Percentiles rank a stretch among this genome's conserved stretches.
phyloP scores from a whole-genome alignment of 805 yeast species.

The Metschnikowia lunata region DNA sequence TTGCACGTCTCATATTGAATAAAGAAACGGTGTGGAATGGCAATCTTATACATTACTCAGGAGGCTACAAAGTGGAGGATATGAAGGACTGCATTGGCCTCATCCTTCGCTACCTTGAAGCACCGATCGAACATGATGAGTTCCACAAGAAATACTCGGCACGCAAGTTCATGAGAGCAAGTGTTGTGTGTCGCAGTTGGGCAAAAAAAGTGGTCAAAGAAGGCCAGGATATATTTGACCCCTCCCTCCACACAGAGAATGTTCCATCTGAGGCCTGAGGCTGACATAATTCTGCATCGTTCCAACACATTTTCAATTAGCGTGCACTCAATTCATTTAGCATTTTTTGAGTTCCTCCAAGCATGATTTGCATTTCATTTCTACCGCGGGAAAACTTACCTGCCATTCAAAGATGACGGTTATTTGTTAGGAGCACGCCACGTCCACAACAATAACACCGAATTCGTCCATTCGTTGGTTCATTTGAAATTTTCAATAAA shows the following conservation, averaged over 20 bases:
- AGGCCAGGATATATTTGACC: slow-evolving; percentile 39
- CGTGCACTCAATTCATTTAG: too few species aligned
- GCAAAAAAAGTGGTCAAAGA: slow-evolving; percentile 57
- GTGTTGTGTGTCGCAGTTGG: slow-evolving; percentile 78
- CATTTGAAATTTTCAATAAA: too few species aligned
- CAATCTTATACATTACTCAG: slow-evolving; percentile 84
- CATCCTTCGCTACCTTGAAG: slow-evolving; percentile 69
- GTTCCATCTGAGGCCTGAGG: neutral
- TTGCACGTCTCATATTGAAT: slow-evolving; percentile 70
- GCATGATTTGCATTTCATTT: too few species aligned
- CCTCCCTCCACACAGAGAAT: slow-evolving; percentile 13
- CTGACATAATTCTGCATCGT: too few species aligned
- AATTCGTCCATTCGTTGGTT: too few species aligned
- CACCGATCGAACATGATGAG: slow-evolving; percentile 86
- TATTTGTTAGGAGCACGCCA: too few species aligned
- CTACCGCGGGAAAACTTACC: too few species aligned
- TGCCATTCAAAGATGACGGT: too few species aligned
- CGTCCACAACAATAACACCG: too few species aligned
- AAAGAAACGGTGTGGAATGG: slow-evolving; percentile 72
- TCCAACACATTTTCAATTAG: too few species aligned
- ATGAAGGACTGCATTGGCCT: slow-evolving; percentile 67
- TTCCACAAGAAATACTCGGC: slow-evolving; percentile 91
- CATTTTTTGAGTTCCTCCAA: too few species aligned
- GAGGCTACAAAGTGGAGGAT: slow-evolving; percentile 76
- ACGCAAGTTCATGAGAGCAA: slow-evolving; percentile 81